Evolutionary conservation across 2,329 filamentous ascomycete species (phyloP).

Genomic region (Aspergillus hortae): DNA sequence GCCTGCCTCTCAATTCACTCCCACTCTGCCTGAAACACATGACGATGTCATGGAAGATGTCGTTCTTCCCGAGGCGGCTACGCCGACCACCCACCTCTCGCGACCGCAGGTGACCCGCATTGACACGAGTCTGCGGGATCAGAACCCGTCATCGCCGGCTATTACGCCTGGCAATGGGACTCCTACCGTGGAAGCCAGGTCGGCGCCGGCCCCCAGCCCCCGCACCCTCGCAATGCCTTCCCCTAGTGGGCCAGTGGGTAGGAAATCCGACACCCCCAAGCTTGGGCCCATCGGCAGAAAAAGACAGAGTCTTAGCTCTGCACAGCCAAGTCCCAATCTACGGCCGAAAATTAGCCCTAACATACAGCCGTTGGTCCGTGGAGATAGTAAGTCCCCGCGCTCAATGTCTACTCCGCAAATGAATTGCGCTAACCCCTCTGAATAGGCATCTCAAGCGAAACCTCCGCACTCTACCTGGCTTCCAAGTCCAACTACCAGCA

Average conservation of each 20-base stretch:
- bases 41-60: conserved; percentile 62
- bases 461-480: conserved; percentile 72
- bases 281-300: conserved; percentile 58
- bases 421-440: conserved; percentile 4
- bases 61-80: conserved; percentile 69
- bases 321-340: conserved; percentile 80
- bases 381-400: conserved; percentile 52
- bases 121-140: conserved; percentile 42
- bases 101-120: conserved; percentile 48
- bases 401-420: neutral
- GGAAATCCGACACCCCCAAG: conserved; percentile 48
- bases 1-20: conserved; percentile 31
- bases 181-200: conserved; percentile 38
- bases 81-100: conserved; percentile 41
- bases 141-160: conserved; percentile 50
- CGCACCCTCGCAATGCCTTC: conserved; percentile 52
- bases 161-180: conserved; percentile 62
- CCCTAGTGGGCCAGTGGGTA: conserved; percentile 41
- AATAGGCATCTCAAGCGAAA: conserved; percentile 51
- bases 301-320: conserved; percentile 65
- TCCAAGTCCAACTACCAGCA: conserved; percentile 98
- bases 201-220: conserved; percentile 49
- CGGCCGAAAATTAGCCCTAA: conserved; percentile 87
- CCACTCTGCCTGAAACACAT: conserved; percentile 42
- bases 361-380: conserved; percentile 85